phyloP scores from a whole-genome alignment of 2,329 filamentous ascomycete species.

The Clarireedia sp. region DNA sequence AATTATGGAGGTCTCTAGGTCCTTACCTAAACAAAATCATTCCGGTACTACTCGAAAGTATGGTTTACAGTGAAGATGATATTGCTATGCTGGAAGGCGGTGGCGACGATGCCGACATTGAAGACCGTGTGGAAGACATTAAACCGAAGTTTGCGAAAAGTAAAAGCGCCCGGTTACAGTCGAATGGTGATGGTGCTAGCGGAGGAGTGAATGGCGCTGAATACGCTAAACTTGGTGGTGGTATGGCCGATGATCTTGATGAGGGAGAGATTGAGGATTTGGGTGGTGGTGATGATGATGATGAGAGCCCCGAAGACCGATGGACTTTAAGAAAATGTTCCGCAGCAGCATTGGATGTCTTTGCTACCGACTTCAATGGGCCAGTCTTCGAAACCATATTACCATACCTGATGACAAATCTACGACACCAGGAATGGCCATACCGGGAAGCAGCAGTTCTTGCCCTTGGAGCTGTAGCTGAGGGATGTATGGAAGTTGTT shows the following conservation, averaged over 20 bases:
- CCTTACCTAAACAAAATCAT: slow-evolving; percentile 80
- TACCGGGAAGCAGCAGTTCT: slow-evolving; percentile 90
- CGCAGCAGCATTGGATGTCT: slow-evolving; percentile 87
- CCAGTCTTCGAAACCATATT: slow-evolving; percentile 87
- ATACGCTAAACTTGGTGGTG: slow-evolving; percentile 41
- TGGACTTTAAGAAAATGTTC: slow-evolving; percentile 98
- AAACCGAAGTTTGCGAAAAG: slow-evolving; percentile 84
- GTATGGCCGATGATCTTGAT: slow-evolving; percentile 58
- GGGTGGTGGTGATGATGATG: slow-evolving; percentile 62
- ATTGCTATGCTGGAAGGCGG: slow-evolving; percentile 77
- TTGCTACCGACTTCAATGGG: slow-evolving; percentile 81
- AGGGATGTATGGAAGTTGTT: slow-evolving; percentile 86
- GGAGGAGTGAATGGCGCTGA: slow-evolving; percentile 48
- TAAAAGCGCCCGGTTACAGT: slow-evolving; percentile 37
- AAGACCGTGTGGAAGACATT: slow-evolving; percentile 85
- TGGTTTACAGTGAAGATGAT: slow-evolving; percentile 95
- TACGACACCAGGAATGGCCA: slow-evolving; percentile 84
- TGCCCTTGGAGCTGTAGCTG: slow-evolving; percentile 86
- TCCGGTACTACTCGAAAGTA: slow-evolving; percentile 82
- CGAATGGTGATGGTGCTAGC: slow-evolving; percentile 37
- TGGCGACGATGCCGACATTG: slow-evolving; percentile 81
- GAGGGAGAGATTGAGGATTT: slow-evolving; percentile 80
- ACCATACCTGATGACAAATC: slow-evolving; percentile 83
- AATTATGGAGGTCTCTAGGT: slow-evolving; percentile 65
- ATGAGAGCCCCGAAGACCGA: slow-evolving; percentile 75